Base-by-base conservation (phyloP, 441 rosid genomes). In the Erodium moschatum region DNA sequence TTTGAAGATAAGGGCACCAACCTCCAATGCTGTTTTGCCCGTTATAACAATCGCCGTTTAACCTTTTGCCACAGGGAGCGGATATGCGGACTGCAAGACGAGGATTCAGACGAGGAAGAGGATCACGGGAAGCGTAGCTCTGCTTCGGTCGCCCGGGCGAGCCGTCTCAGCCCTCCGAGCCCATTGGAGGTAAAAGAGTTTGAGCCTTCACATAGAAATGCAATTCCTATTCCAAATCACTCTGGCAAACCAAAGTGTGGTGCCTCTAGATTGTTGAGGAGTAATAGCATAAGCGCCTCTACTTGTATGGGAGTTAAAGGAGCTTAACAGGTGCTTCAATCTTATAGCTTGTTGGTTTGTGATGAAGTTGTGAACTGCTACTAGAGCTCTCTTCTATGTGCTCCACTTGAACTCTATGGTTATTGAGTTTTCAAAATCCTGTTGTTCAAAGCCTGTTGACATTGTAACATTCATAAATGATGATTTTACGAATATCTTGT, bases 221-320 rank as follows among this genome's bases (percentile, higher is more conserved):
- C 75, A 20, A 78, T 79, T 67, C 75, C 68, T 68, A 78, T 83
- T 76, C 71, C 74, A 63, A 16, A 27, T 76, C 46, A 40, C 11
- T 5, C 46, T 0, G 11, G 11, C 46, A 81, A 72, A 64, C 79
- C 81, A 8, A 83, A 80, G 64, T 73, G 76, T 75, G 83, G 89
- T 74, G 81, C 82, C 61, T 87, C 90, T 72, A 87, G 86, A 82
- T 81, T 94, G 69, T 73, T 91, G 87, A 94, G 91, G 83, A 94
- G 98, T 68, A 90, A 92, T 0, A 94, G 98, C 79, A 94, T 94
- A 24, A 94, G 97, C 66, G 97, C 84, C 75, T 91, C 98, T 67
- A 87, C 87, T 79, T 91, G 98, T 70, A 82, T 91, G 6, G 93
- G 81, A 52, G 81, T 81, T 69, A 75, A 85, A 68, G 76, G 81